Evolutionary conservation across 2,329 filamentous ascomycete species (phyloP).

Genomic region (Neodidymelliopsis sp.): DNA sequence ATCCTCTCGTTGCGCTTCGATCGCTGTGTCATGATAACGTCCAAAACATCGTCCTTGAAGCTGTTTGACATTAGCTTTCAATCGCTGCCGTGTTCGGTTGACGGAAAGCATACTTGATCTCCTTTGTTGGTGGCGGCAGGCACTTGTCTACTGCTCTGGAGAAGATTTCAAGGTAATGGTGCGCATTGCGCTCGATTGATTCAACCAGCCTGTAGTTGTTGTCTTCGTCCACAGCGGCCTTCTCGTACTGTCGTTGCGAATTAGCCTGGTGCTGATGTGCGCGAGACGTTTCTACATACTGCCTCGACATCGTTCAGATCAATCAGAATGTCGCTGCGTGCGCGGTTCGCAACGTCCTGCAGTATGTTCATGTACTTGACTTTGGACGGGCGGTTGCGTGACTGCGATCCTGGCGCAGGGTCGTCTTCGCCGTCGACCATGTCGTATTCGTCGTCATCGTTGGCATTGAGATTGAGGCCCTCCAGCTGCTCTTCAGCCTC

Average conservation of each 20-base stretch:
- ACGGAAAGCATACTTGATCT: constrained; percentile 70
- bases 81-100: not conserved
- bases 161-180: constrained; percentile 93
- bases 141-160: constrained; percentile 87
- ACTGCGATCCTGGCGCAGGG: constrained; percentile 55
- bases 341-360: constrained; percentile 85
- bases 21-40: constrained; percentile 94
- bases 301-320: constrained; percentile 86
- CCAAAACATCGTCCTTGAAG: constrained; percentile 97
- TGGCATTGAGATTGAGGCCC: constrained; percentile 84
- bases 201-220: constrained; percentile 72
- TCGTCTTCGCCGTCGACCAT: constrained; percentile 85
- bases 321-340: constrained; percentile 78
- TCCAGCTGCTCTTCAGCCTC: constrained; percentile 82
- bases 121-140: constrained; percentile 78
- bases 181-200: constrained; percentile 88
- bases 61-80: constrained; percentile 55
- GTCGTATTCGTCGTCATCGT: constrained; percentile 91
- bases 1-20: constrained; percentile 84
- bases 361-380: constrained; percentile 89
- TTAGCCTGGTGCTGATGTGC: constrained; percentile 19
- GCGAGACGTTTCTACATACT: constrained; percentile 57
- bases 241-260: constrained; percentile 71
- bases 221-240: constrained; percentile 67
- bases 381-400: constrained; percentile 61